These are phyloP conservation scores for Tolypocladium amazonense DNA, from an alignment of 2,329 filamentous ascomycete species.

Conservation along the genomic window DNA sequence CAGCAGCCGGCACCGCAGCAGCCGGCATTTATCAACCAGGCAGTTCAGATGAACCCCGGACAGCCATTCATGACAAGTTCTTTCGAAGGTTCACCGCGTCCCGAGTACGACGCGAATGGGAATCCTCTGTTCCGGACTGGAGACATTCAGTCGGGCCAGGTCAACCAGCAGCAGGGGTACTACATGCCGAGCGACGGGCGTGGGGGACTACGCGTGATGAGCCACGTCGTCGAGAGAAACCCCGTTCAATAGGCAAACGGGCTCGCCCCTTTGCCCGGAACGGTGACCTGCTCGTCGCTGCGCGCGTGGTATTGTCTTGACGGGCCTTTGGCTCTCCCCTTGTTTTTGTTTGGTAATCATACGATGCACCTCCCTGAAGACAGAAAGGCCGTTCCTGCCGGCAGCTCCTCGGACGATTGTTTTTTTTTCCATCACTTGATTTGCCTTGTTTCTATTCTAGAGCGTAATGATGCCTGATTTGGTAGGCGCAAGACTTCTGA, in stretches of 20 bases:
- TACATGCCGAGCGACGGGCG: slow-evolving; percentile 22
- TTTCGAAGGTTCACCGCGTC: slow-evolving; percentile 23
- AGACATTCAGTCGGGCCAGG: slow-evolving; percentile 17
- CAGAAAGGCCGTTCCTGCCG: background rate
- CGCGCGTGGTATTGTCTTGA: background rate
- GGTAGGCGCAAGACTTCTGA: background rate
- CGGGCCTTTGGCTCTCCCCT: background rate
- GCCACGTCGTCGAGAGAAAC: slow-evolving; percentile 19
- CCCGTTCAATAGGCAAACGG: slow-evolving; percentile 1
- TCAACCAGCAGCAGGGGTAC: slow-evolving; percentile 20
- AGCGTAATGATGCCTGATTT: background rate
- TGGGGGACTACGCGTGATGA: slow-evolving; percentile 16
- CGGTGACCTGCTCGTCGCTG: background rate
- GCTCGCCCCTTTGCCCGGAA: background rate
- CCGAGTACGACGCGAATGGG: slow-evolving; percentile 19
- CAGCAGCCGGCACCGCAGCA: slow-evolving; percentile 23
- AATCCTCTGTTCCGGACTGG: slow-evolving; percentile 21
- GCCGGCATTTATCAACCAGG: slow-evolving; percentile 18
- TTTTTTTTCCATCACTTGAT: background rate
- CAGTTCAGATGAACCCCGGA: slow-evolving; percentile 19
- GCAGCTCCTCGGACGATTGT: background rate
- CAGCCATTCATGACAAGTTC: slow-evolving; percentile 22
- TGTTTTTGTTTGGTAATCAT: background rate
- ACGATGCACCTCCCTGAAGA: background rate
- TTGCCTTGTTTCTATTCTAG: too few relatives aligned